Base-by-base conservation (phyloP, 1,284 basidiomycete species). In the Schizopora paradoxa region DNA sequence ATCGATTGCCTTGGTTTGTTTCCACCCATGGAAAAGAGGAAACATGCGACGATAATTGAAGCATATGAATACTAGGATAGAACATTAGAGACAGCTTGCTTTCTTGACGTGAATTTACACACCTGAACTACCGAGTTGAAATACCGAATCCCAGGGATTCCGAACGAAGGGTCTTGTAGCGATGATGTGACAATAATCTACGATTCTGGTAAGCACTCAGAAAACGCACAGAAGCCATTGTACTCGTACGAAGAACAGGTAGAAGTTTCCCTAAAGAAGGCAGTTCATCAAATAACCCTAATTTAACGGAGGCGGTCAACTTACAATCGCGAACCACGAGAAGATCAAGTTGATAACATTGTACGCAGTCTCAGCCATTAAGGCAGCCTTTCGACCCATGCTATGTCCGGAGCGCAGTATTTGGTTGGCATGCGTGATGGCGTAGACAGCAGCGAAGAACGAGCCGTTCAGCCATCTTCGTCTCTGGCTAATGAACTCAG, bases 1-100 rank as follows among this genome's bases (percentile, higher is more conserved):
- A 77, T 1, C 89, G 75, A 1, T 89, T 91, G 56, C 3, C 84
- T 80, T 1, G 95, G 95, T 52, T 92, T 84, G 63, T 98, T 99
- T n/a, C n/a, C n/a, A 4, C 96, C 95, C 88, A 99, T 94, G 0
- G 91, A 89, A 62, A 99, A 89, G 14, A 98, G 73, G 72, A 99
- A 97, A 56, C 85, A 89, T 0, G 88, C 84, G 13, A 94, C 76
- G 13, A 97, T 76, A 28, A 91, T 77, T 2, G 87, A 89, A 2
- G 84, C 77, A 72, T 96, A 86, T 25, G 84, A 66, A 62, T 93
- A 97, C 83, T 97, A 64, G 49, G 18, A 47, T 48, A 16, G 2
- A 25, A 46, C 19, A 55, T 43, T 40, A 38, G 13, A 33, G 16
- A 27, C 42, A 40, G 41, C 27, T 37, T 29, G 31, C 36, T 28